These are phyloP conservation scores for Gryganskiella cystojenkinii DNA, from an alignment of 192 early-diverging fungal genomes.

Conservation along the genomic window DNA sequence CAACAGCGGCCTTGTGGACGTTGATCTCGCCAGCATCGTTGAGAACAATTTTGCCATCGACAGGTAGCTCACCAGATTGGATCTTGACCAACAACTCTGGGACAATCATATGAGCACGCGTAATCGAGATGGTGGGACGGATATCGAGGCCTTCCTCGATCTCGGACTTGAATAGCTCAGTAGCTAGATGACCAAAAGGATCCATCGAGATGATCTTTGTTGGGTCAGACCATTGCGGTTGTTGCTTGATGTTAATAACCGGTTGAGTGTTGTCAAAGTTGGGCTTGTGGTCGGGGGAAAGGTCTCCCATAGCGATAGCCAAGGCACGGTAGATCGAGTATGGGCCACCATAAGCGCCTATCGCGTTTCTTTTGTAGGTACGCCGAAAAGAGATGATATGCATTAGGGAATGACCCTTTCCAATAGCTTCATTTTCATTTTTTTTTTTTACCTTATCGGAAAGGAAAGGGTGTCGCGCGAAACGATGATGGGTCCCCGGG, in stretches of 20 bases:
- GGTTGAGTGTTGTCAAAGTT: constrained; percentile 89
- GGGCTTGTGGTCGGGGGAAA: constrained; percentile 78
- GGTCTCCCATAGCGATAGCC: constrained; percentile 88
- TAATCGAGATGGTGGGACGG: constrained; percentile 90
- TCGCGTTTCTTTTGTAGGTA: constrained; percentile 75
- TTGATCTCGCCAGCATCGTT: constrained; percentile 79
- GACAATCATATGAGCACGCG: constrained; percentile 91
- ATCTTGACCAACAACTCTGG: constrained; percentile 86
- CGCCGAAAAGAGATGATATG: background rate
- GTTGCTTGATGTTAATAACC: constrained; percentile 79
- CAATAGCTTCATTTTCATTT: background rate
- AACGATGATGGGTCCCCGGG: constrained; percentile 84
- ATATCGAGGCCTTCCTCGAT: constrained; percentile 78
- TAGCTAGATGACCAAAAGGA: constrained; percentile 86
- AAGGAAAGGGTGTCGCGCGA: constrained; percentile 78
- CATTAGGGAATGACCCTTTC: background rate
- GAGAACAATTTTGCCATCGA: constrained; percentile 85
- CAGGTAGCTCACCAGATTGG: constrained; percentile 61
- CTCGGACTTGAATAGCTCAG: constrained; percentile 65
- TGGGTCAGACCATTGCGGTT: constrained; percentile 80
- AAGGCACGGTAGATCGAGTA: constrained; percentile 91
- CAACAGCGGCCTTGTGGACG: constrained; percentile 90
- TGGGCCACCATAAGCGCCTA: constrained; percentile 90
- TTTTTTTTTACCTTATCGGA: no score
- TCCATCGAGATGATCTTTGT: constrained; percentile 93